Evolutionary conservation across 306 rosid species (phyloP), one percentile per base, ranked within the genome.

Genomic region (Pueraria montana): DNA sequence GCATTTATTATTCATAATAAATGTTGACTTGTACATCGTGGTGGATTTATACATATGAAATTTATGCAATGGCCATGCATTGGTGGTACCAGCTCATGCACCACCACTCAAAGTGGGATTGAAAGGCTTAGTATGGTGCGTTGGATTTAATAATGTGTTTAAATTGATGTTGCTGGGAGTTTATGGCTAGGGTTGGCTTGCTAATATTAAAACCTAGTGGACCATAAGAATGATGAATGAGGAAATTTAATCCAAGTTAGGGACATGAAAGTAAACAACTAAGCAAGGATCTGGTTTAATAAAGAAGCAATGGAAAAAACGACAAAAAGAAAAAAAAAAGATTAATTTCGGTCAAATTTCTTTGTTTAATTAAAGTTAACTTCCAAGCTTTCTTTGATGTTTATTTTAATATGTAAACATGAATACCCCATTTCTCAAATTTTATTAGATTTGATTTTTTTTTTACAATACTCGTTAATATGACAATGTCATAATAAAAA

Each of bases 81-180:
- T 58, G 72, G 65, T 23, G 23, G 55, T 12, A 24, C 69, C 83
- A 68, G 65, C 56, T 73, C 58, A 56, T 65, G 72, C 72, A 74
- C 79, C 79, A 80, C 82, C 79, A 80, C 78, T 48, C 30, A 67
- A 12, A 67, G 84, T 80, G 84, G 84, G 50, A 32, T 67, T 7
- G 7, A 55, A 80, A 74, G 16, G 20, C 67, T 61, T 58, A 2
- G 9, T n/a, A 52, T 66, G 20, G 11, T 43, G 52, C 30, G 53
- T 11, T 84, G 63, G 73, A 78, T 72, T 70, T 34, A 69, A 56
- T 58, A 23, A 66, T 17, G 45, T 40, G 45, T 27, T 68, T 66
- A 20, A 65, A 69, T 69, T 69, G 17, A 27, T 65, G 12, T 11
- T 30, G 73, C 17, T 46, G 20, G n/a, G 52, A 20, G 40, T 82